Conservation (phyloP, 495 filamentous ascomycete species). For the Aspergillus diversus region DNA sequence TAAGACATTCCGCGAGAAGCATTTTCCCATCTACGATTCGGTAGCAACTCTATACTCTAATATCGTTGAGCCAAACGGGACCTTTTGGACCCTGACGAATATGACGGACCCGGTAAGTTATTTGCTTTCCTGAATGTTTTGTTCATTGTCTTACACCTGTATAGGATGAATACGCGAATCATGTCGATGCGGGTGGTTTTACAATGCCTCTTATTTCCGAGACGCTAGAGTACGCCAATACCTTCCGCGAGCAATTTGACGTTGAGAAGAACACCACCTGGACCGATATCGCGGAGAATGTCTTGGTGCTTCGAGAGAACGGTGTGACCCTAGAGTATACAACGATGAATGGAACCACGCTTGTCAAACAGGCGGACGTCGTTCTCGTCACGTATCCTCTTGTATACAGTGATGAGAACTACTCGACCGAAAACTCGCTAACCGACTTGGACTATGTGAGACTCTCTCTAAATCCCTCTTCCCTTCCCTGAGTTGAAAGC, state of each 20-base stretch:
- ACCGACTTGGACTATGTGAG: conserved; percentile 61
- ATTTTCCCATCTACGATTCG: conserved; percentile 63
- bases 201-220: conserved; percentile 69
- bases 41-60: conserved; percentile 61
- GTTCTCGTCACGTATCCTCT: conserved; percentile 63
- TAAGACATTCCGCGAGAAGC: conserved; percentile 50
- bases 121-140: too few relatives aligned
- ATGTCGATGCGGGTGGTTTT: conserved; percentile 70
- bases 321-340: conserved; percentile 73
- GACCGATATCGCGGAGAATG: conserved; percentile 54
- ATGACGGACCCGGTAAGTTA: conserved; percentile 72
- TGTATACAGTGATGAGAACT: conserved; percentile 53
- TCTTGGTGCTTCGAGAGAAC: conserved; percentile 57
- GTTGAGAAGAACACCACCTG: conserved; percentile 54
- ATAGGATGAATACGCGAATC: conserved; percentile 74
- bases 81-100: conserved; percentile 58
- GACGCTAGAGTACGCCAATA: conserved; percentile 59
- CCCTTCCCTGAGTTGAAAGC: neutral
- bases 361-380: conserved; percentile 69
- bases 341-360: conserved; percentile 63
- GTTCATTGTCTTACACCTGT: conserved; percentile 6
- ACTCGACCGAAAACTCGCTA: conserved; percentile 53
- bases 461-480: neutral
- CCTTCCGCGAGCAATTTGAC: conserved; percentile 60
- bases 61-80: conserved; percentile 58